Base-by-base conservation (phyloP, 257 asterid species). In the Ajuga chamaepitys region DNA sequence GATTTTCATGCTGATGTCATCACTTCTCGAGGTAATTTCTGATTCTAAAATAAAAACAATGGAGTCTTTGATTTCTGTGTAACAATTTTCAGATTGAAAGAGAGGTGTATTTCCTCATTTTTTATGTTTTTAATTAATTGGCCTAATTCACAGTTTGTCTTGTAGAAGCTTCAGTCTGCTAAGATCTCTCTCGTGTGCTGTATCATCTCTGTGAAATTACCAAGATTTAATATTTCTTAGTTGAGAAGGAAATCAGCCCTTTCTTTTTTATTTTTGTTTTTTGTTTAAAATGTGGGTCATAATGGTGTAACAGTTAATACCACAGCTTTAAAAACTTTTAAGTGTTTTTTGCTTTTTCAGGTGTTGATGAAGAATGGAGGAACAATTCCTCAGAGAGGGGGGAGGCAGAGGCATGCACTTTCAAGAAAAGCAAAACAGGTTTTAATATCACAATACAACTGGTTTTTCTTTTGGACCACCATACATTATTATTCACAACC, bases 321-420 rank as follows among this genome's bases (percentile, higher is more conserved):
- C 69, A 66, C 83, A 81, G 78, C 87, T 87, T 82, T 82, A 77
- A 76, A 61, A 63, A 57, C 76, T 80, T n/a, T 67, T 34, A 26
- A 53, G 40, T 75, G n/a, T n/a, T n/a, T 68, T 69, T 62, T 80
- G 75, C 86, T 74, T 86, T 88, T 80, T 77, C 95, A 94, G 99
- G 88, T 83, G 88, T 77, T 83, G 95, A 86, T 88, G 95, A 88
- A 85, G 93, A 81, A 82, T 88, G 95, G 93, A 88, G 87, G 84
- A 87, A 67, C 93, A 84, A 78, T 76, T 82, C 77, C 72, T 71
- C 83, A 61, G 91, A 88, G 92, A 85, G 78, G 69, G 86, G 18
- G 57, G 37, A 30, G 37, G n/a, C n/a, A 53, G 73, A 86, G 83
- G 80, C 88, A 74, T 81, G 90, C 95, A 83, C 89, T 73, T 75